Base-by-base conservation (phyloP, 345 rosid species). In the Rhodamnia argentea region DNA sequence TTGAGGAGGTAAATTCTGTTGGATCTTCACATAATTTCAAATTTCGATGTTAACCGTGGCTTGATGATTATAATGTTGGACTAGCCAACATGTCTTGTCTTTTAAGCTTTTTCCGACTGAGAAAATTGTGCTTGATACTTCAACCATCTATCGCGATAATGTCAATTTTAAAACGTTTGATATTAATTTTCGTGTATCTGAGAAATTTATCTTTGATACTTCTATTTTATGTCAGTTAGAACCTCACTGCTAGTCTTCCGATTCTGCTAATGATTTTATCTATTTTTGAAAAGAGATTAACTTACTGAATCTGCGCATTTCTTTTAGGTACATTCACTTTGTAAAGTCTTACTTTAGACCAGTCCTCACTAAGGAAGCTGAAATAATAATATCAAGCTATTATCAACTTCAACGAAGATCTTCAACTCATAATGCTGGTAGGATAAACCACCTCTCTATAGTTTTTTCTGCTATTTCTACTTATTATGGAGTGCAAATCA, bases 371-470 rank as follows among this genome's bases (percentile, higher is more conserved):
- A 94, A 94, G 87, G 99, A 95, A 86, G 99, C 99, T 74, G 98
- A 97, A 90, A 92, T 89, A 84, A 93, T 97, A 6, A 96, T 97
- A 87, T 96, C 99, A 86, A 92, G 92, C 90, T 97, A 96, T 89
- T 95, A 96, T 91, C 96, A 96, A 90, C 99, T 97, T 57, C 99
- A 96, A 90, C 92, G 99, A 90, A 92, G 96, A 94, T 97, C 96
- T n/a, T 94, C 96, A 55, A 92, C 94, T 74, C 90, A 97, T 55
- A 96, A 97, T 90, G 96, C 99, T 93, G 99, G 99, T 96, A 86
- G 81, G 81, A 70, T 70, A 55, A 26, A 83, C 50, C 23, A 53
- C 84, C 52, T 23, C 52, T 86, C 75, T 60, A n/a, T 81, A 42
- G 81, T 82, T 52, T 57, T 32, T 14, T 75, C 8, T 84, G 53